Base-by-base conservation (phyloP, 176 grass and related monocot genomes). In the Saccharum spontaneum region DNA sequence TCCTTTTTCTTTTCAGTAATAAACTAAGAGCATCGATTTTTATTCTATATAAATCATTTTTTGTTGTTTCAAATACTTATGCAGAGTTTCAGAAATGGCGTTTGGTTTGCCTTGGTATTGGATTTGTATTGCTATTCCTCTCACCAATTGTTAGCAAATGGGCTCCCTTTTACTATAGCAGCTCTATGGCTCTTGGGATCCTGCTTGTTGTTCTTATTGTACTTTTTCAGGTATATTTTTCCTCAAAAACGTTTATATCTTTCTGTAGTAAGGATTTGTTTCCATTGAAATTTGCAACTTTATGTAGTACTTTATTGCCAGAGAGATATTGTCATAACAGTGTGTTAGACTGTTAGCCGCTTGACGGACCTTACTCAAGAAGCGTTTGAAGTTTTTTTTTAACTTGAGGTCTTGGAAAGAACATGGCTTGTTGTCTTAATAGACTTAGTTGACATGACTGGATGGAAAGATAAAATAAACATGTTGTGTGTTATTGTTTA, bases 151-250 rank as follows among this genome's bases (percentile, higher is more conserved):
- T 98, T 78, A 99, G 97, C 68, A 92, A 92, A 69, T 99, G 97
- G 93, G 91, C 85, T 71, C 97, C 93, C 7, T 99, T 96, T 82
- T 96, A 94, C 82, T 99, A 99, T 88, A 92, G 91, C 67, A 99
- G 93, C 64, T 99, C 93, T 79, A 99, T 99, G 97, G 91, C 86
- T 48, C 83, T 99, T 64, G 97, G 93, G 30, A 79, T 99, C 77
- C 37, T 96, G 8, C 93, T 96, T 65, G 90, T 99, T 89, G 81
- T 99, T 61, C 88, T 99, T 73, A 90, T 99, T 36, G 67, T 99
- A 30, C 87, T 96, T 75, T 99, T 94, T 87, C 97, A 99, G 97
- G 97, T 98, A 87, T 65, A 36, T 22, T 40, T 34, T 41, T 73
- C 82, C 44, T 57, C 54, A 73, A 71, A 77, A 36, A 55, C n/a